Evolutionary conservation across 73 alveolate genomes (phyloP).

Genomic region (Paramecium caudatum): DNA sequence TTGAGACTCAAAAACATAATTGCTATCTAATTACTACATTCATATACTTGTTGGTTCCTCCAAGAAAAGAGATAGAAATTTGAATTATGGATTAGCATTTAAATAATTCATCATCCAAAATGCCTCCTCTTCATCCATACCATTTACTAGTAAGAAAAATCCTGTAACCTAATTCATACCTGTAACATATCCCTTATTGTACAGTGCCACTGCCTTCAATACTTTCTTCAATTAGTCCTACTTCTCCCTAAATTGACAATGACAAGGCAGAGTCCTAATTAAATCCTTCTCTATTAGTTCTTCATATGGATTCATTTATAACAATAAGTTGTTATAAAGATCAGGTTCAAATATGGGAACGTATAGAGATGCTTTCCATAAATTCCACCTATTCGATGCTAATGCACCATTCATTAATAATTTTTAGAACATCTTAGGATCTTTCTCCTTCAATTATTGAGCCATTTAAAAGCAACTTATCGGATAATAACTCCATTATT

Average conservation of each 20-base stretch:
- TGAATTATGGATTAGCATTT: constrained; percentile 3
- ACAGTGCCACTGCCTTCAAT: constrained; percentile 22
- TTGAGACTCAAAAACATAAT: neutral
- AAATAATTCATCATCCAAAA: constrained; percentile 49
- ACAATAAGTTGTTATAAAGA: neutral
- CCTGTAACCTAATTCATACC: constrained; percentile 67
- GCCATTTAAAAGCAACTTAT: neutral
- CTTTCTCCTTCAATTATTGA: neutral
- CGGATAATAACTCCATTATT: neutral
- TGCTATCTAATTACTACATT: constrained; percentile 26
- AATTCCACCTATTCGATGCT: constrained; percentile 18
- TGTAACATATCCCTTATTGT: constrained; percentile 23
- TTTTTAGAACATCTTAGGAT: neutral
- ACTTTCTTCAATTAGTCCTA: neutral
- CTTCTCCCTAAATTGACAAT: neutral
- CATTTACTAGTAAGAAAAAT: constrained; percentile 11
- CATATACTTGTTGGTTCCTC: constrained; percentile 10
- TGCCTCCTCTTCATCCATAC: constrained; percentile 35
- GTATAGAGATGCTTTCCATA: constrained; percentile 27
- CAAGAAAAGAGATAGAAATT: neutral
- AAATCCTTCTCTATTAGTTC: neutral
- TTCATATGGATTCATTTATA: neutral
- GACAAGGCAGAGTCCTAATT: constrained; percentile 32
- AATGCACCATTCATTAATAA: constrained; percentile 34
- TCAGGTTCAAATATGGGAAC: constrained; percentile 14